Percentiles rank a stretch among this genome's conserved stretches.
phyloP scores from a whole-genome alignment of 495 filamentous ascomycete genomes.

The Cenococcum geophilum region DNA sequence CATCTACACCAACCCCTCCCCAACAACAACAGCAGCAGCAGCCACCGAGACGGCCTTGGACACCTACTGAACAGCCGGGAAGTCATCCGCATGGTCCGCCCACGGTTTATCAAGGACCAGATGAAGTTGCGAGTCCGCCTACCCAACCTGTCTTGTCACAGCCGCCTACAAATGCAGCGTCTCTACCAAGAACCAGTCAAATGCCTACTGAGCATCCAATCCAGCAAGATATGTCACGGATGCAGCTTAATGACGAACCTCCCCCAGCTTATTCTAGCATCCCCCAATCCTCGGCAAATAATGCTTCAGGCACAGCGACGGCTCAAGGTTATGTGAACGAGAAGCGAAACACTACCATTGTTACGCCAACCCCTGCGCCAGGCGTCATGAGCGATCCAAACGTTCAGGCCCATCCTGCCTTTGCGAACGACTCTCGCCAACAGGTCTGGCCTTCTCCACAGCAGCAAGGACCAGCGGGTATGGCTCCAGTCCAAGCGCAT shows the following conservation, averaged over 20 bases:
- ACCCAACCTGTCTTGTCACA: constrained; percentile 37
- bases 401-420: constrained; percentile 68
- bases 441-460: constrained; percentile 35
- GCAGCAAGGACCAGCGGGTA: constrained; percentile 25
- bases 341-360: constrained; percentile 47
- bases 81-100: constrained; percentile 87
- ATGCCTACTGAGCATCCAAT: constrained; percentile 53
- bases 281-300: constrained; percentile 39
- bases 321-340: constrained; percentile 69
- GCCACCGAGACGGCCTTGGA: constrained; percentile 74
- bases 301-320: constrained; percentile 35
- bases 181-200: constrained; percentile 28
- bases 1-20: constrained; percentile 24
- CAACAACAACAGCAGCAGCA: constrained; percentile 37
- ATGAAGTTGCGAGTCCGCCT: constrained; percentile 42
- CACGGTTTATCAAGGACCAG: constrained; percentile 82
- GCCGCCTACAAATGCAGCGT: constrained; percentile 8
- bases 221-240: constrained; percentile 80
- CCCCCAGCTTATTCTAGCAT: constrained; percentile 90
- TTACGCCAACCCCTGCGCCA: constrained; percentile 30
- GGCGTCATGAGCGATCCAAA: constrained; percentile 32
- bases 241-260: constrained; percentile 76
- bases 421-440: constrained; percentile 68
- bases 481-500: constrained; percentile 36
- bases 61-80: constrained; percentile 86